Base-by-base conservation (phyloP, 495 filamentous ascomycete species). In the Aspergillus funiculosus region DNA sequence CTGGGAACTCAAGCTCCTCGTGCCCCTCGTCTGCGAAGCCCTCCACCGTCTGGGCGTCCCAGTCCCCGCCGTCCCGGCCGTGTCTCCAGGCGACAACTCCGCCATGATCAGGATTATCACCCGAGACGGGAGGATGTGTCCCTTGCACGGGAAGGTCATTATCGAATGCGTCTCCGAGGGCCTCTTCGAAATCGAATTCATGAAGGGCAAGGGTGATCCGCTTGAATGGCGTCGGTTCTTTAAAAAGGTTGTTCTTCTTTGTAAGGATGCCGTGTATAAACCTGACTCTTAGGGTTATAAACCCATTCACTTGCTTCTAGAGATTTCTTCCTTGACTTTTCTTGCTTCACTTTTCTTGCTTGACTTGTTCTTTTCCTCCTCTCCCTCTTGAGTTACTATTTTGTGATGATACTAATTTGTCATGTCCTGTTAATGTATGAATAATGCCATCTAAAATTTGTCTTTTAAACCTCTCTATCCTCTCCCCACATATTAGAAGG, bases 201-300 rank as follows among this genome's bases (percentile, higher is more conserved):
- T 94, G 51, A 99, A 99, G 66, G 77, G 83, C 28, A 94, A 94
- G 67, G 92, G 94, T 9, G 92, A 99, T 72, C 94, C 94, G 8
- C 64, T 99, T 22, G 92, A 96, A 74, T 99, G 92, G 92, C 76
- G 92, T 44, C 75, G 92, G 39, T 91, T 99, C 60, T 99, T 99
- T 74, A 99, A 96, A 68, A 87, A 84, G 63, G 80, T 95, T 9
- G 84, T 82, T 13, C 70, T 90, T 46, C 67, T 90, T 21, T 92
- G 89, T 68, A 84, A 83, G 62, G 89, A 95, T 54, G 88, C 78
- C 4, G 78, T 96, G 6, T 76, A 67, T 50, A 75, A 63, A 42
- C 73, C 73, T 7, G 69, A 77, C 48, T 34, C 19, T 29, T 50
- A 31, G 29, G n/a, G n/a, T n/a, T n/a, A n/a, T n/a, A n/a, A n/a